Evolutionary conservation across 2,329 filamentous ascomycete genomes (phyloP), one percentile per base, ranked within the genome.

Genomic region (Davidsoniella virescens): DNA sequence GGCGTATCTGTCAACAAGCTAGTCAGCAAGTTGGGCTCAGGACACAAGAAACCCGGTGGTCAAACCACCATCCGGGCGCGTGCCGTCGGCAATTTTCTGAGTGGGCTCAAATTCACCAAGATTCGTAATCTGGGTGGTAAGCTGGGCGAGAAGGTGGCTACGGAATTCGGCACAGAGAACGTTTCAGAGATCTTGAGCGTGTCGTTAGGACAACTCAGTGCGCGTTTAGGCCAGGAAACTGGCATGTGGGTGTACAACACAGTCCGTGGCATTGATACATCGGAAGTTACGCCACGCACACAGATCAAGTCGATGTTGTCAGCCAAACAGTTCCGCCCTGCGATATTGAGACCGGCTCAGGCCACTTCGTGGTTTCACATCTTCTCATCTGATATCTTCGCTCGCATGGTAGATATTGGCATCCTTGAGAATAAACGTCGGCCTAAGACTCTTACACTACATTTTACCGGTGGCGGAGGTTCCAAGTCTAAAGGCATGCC

Each of bases 241-340:
- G 90, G 86, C 1, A 70, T 73, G 3, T 95, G 88, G 87, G 70
- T 96, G 9, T 82, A 94, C 65, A 78, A 82, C 50, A 83, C 82
- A 9, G 82, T 96, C 49, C 78, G 92, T 9, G 92, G 92, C 1
- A 78, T 88, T 54, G 92, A 98, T 62, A 69, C 71, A 46, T 92
- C 83, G 58, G 88, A 95, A 63, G 87, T 98, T 56, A 95, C 87
- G 59, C 76, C 87, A 25, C 74, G 90, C 47, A 94, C 87, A 1
- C 85, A 92, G 59, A 94, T 95, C 68, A 95, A 96, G 63, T 92
- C 84, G 14, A 96, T 98, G 88, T 71, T 96, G 12, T 95, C 87
- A 1, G 88, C 92, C 17, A 98, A 98, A 62, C 93, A 87, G 0
- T 98, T 98, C 60, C 75, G 85, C 23, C 92, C 92, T 0, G 78